Evolutionary conservation across 495 filamentous ascomycete species (phyloP).

Genomic region (Trichoderma parareesei): DNA sequence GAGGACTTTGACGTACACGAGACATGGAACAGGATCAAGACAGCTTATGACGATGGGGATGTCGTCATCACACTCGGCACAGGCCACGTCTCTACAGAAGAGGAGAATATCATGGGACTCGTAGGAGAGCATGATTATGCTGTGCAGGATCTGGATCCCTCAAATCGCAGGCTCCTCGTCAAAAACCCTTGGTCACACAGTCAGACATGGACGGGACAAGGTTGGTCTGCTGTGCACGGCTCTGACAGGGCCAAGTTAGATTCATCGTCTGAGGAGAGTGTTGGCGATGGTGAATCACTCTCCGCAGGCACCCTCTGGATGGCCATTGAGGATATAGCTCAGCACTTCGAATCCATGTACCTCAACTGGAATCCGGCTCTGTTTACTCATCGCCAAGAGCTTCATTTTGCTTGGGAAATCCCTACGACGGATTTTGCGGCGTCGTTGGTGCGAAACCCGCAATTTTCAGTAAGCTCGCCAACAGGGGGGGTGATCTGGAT

Average conservation of each 20-base stretch:
- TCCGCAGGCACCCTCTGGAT: conserved; percentile 85
- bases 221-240: conserved; percentile 23
- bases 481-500: conserved; percentile 66
- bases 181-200: conserved; percentile 96
- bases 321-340: conserved; percentile 69
- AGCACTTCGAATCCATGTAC: conserved; percentile 91
- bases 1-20: conserved; percentile 67
- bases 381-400: conserved; percentile 72
- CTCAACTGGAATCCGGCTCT: conserved; percentile 93
- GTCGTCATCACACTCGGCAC: conserved; percentile 88
- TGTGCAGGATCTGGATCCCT: conserved; percentile 61
- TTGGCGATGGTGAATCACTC: background rate
- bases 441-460: conserved; percentile 72
- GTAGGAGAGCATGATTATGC: conserved; percentile 91
- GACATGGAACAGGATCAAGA: conserved; percentile 71
- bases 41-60: conserved; percentile 67
- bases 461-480: conserved; percentile 60
- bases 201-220: conserved; percentile 48
- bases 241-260: conserved; percentile 17
- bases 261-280: conserved; percentile 14
- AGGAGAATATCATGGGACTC: conserved; percentile 74
- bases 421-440: conserved; percentile 47
- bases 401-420: conserved; percentile 85
- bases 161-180: conserved; percentile 59
- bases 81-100: conserved; percentile 60